These are phyloP conservation scores for Paraphaeosphaeria minitans DNA, from an alignment of 2,329 filamentous ascomycete species.

Conservation along the genomic window DNA sequence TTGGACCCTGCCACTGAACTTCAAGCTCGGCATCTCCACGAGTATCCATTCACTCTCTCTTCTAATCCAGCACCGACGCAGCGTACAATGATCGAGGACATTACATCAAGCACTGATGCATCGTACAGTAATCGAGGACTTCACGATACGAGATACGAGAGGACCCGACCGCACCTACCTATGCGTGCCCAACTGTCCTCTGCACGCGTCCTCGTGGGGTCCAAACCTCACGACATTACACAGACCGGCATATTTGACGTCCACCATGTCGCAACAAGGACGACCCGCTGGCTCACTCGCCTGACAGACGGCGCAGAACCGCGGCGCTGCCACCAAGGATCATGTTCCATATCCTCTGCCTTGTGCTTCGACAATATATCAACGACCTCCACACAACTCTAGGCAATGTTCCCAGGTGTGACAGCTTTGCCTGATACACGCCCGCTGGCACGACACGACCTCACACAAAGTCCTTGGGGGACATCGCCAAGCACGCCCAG, in stretches of 20 bases:
- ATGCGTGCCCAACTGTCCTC: not conserved
- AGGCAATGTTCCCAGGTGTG: not conserved
- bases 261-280: not conserved
- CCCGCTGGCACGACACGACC: not conserved
- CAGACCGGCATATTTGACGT: not conserved
- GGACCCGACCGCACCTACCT: not conserved
- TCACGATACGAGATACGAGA: not conserved
- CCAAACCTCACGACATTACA: not conserved
- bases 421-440: not conserved
- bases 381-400: not conserved
- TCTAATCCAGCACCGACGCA: not conserved
- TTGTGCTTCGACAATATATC: not conserved
- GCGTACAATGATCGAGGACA: not conserved
- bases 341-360: not conserved
- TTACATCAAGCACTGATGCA: not conserved
- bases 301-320: not conserved
- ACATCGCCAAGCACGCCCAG: conserved; percentile 10
- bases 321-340: not conserved
- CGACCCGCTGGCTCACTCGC: not conserved
- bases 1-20: not conserved
- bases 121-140: not conserved
- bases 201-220: not conserved
- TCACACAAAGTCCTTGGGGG: not conserved
- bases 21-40: not conserved
- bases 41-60: not conserved